These are phyloP conservation scores for Ceriops decandra DNA, from an alignment of 345 rosid genomes.

Conservation along the genomic window DNA sequence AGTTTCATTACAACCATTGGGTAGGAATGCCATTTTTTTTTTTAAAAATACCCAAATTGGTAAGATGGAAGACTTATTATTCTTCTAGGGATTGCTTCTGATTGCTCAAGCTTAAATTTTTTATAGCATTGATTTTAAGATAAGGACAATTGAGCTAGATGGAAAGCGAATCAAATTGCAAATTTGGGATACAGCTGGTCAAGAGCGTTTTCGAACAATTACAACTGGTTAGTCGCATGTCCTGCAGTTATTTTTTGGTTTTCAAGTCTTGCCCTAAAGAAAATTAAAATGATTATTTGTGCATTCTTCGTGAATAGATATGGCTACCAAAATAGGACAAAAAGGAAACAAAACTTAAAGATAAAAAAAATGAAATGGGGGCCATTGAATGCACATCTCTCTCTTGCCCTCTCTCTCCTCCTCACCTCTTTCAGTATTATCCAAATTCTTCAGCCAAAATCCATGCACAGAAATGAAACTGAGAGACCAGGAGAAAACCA, in stretches of 20 bases:
- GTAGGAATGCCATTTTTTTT: slow-evolving; percentile 32
- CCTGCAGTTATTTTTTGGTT: background rate
- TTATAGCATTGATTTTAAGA: slow-evolving; percentile 64
- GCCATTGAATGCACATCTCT: too few relatives aligned
- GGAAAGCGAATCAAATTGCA: slow-evolving; percentile 71
- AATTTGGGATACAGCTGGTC: slow-evolving; percentile 70
- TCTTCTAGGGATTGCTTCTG: background rate
- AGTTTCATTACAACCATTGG: slow-evolving; percentile 92
- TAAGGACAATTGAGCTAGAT: slow-evolving; percentile 65
- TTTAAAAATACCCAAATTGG: background rate
- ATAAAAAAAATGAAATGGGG: too few relatives aligned
- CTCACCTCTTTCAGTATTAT: too few relatives aligned
- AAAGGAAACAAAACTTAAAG: too few relatives aligned
- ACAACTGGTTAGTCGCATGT: slow-evolving; percentile 39
- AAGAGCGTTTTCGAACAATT: slow-evolving; percentile 57
- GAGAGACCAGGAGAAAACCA: too few relatives aligned
- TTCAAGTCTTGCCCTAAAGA: background rate
- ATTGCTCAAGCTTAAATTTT: background rate
- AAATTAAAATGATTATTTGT: too few relatives aligned
- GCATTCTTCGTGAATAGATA: too few relatives aligned
- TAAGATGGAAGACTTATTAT: too few relatives aligned
- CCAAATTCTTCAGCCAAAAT: too few relatives aligned
- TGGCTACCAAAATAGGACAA: too few relatives aligned
- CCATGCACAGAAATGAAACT: too few relatives aligned
- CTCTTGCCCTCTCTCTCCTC: too few relatives aligned